phyloP scores from a whole-genome alignment of 257 asterid species.

The Phtheirospermum japonicum region DNA sequence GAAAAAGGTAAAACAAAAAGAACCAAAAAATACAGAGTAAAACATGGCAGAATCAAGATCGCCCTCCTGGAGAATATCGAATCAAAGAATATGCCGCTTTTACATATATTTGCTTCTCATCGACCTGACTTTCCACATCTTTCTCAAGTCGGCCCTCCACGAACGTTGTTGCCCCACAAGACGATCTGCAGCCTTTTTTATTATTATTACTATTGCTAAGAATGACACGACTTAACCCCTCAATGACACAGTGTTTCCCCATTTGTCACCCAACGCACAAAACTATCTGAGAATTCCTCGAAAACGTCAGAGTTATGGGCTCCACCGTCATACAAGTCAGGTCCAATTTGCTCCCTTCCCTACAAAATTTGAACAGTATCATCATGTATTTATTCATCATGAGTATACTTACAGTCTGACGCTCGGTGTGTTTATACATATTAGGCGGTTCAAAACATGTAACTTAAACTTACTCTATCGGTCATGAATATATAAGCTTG shows the following conservation, averaged over 20 bases:
- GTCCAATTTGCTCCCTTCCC: slow-evolving; percentile 47
- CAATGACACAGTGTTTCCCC: slow-evolving; percentile 64
- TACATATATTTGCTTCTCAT: too few species aligned
- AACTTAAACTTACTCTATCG: too few species aligned
- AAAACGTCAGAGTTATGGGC: slow-evolving; percentile 35
- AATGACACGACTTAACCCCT: slow-evolving; percentile 14
- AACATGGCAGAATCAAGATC: not conserved
- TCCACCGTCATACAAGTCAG: slow-evolving; percentile 19
- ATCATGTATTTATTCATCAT: not conserved
- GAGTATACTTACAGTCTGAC: too few species aligned
- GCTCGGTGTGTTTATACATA: too few species aligned
- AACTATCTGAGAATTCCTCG: slow-evolving; percentile 62
- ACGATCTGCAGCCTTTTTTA: not conserved
- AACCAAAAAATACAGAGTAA: not conserved
- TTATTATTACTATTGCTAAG: too few species aligned
- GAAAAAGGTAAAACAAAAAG: too few species aligned
- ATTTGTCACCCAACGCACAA: slow-evolving; percentile 57
- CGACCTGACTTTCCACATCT: too few species aligned
- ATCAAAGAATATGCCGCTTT: too few species aligned
- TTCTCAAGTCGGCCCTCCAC: not conserved
- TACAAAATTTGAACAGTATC: slow-evolving; percentile 25
- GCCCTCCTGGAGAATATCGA: not conserved
- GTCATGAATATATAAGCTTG: too few species aligned
- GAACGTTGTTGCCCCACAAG: slow-evolving; percentile 3
- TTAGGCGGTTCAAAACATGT: too few species aligned